Percentiles rank a stretch among this genome's conserved stretches.
These are phyloP conservation scores for Heimioporus sp. DNA, from an alignment of 768 basidiomycete species.

Conservation along the genomic window DNA sequence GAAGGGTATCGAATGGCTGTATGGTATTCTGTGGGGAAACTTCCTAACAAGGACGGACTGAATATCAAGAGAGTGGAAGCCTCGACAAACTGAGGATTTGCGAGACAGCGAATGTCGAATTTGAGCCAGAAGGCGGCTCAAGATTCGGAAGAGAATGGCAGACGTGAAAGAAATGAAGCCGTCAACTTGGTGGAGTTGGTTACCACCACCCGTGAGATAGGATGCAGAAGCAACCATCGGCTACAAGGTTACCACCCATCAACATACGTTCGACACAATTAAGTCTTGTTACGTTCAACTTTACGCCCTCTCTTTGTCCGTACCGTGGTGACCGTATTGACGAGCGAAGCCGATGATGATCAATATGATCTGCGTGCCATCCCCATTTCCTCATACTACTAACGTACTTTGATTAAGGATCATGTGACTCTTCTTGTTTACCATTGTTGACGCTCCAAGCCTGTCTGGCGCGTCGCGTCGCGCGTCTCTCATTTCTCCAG, in stretches of 20 bases:
- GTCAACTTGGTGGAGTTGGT: slow-evolving; percentile 8
- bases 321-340: too few relatives aligned
- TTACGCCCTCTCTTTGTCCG: background rate
- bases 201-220: slow-evolving; percentile 14
- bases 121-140: slow-evolving; percentile 11
- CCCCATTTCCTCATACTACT: background rate
- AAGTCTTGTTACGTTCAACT: background rate
- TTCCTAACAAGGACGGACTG: slow-evolving; percentile 3
- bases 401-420: background rate
- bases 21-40: background rate
- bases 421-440: slow-evolving; percentile 22
- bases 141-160: slow-evolving; percentile 1
- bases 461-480: slow-evolving; percentile 28
- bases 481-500: slow-evolving; percentile 6
- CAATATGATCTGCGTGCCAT: too few relatives aligned
- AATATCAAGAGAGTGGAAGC: slow-evolving; percentile 31
- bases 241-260: slow-evolving; percentile 1
- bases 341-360: too few relatives aligned
- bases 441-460: slow-evolving; percentile 9
- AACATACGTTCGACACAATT: background rate
- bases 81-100: slow-evolving; percentile 15
- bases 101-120: slow-evolving; percentile 21
- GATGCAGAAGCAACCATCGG: slow-evolving; percentile 9
- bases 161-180: background rate
- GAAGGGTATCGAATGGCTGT: slow-evolving; percentile 27